Conservation (phyloP, 805 yeast genomes). For the Ogataea angusta region DNA sequence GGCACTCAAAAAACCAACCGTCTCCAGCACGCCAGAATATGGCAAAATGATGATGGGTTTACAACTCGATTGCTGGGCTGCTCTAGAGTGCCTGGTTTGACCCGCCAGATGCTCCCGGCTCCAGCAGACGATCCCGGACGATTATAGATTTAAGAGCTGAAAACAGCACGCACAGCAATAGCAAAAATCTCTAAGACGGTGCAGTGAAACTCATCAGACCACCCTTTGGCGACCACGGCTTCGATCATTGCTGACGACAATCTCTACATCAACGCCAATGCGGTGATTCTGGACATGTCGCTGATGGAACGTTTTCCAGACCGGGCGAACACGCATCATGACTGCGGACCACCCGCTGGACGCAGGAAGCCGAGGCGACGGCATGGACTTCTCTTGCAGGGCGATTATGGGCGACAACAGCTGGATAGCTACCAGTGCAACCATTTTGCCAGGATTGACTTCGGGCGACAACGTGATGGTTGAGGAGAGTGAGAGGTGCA, state of each 20-base stretch:
- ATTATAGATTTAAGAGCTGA: constrained; percentile 17
- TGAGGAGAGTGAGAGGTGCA: constrained; percentile 56
- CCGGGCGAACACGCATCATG: constrained; percentile 59
- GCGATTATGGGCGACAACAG: constrained; percentile 60
- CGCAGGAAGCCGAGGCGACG: constrained; percentile 39
- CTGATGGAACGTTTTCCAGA: constrained; percentile 55
- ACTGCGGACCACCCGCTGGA: constrained; percentile 68
- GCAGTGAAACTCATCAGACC: too few species aligned
- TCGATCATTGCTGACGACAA: constrained; percentile 55
- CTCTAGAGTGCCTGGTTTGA: constrained; percentile 34
- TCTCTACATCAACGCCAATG: constrained; percentile 59
- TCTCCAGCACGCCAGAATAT: constrained; percentile 38
- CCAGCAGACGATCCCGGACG: constrained; percentile 17
- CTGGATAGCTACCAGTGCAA: constrained; percentile 61
- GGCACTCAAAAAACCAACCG: neutral
- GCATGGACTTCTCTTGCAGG: constrained; percentile 53
- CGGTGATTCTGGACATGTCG: constrained; percentile 55
- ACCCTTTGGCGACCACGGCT: constrained; percentile 75
- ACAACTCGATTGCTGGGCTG: constrained; percentile 20
- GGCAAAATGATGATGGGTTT: constrained; percentile 55
- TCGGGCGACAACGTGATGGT: constrained; percentile 60
- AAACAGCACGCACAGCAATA: constrained; percentile 37
- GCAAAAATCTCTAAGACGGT: too few species aligned
- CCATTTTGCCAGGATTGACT: constrained; percentile 61
- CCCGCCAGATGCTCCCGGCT: constrained; percentile 31